A percentile compares a stretch with the other conserved stretches of the same genome.
These are phyloP conservation scores for Cucurbita maxima DNA, from an alignment of 306 rosid species.

Conservation along the genomic window DNA sequence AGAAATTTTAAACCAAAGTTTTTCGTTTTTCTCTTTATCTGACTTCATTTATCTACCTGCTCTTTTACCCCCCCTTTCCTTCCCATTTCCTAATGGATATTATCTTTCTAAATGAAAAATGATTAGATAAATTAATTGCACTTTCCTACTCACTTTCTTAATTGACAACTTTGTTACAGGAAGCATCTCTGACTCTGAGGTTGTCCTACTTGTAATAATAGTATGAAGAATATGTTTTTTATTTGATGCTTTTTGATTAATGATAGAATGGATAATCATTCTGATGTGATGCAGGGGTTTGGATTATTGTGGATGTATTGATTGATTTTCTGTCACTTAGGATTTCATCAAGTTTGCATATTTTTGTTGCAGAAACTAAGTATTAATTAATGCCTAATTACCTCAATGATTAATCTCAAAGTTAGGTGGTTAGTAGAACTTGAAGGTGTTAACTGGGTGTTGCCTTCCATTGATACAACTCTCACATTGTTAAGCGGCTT, in stretches of 20 bases:
- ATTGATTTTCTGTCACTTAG: neutral
- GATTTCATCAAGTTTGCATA: neutral
- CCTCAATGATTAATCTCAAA: constrained; percentile 64
- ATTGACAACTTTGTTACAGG: too few species aligned
- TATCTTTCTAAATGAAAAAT: neutral
- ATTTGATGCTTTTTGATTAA: too few species aligned
- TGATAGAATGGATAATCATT: too few species aligned
- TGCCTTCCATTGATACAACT: constrained; percentile 52
- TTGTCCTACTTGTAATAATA: too few species aligned
- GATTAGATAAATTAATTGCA: neutral
- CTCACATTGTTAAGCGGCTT: constrained; percentile 27
- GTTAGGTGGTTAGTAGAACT: constrained; percentile 23
- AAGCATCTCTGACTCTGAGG: too few species aligned
- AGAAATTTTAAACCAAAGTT: neutral
- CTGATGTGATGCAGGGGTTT: neutral
- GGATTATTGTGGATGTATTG: neutral
- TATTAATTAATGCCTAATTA: constrained; percentile 10
- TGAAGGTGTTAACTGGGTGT: constrained; percentile 22
- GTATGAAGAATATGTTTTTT: too few species aligned
- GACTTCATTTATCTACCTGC: neutral
- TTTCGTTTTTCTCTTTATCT: neutral
- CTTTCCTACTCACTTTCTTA: neutral
- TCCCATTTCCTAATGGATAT: neutral
- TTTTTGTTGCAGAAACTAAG: neutral
- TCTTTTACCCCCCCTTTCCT: neutral